Evolutionary conservation across 108 stramenopile genomes (phyloP).

Genomic region (Discostella stelligeroides): DNA sequence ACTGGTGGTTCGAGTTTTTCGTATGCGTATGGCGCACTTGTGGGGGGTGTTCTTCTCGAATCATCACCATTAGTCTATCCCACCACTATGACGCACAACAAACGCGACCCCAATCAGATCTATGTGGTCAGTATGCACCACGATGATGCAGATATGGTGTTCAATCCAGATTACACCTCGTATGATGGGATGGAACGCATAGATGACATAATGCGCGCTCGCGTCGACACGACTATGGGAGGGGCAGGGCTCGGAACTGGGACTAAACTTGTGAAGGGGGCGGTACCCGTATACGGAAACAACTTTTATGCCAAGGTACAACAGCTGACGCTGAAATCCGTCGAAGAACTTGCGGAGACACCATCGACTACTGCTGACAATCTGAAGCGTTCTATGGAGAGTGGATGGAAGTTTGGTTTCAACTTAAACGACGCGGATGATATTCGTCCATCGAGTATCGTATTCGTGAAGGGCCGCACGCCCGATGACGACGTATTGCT

Average conservation of each 20-base stretch:
- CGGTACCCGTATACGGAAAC: constrained; percentile 36
- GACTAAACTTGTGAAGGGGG: constrained; percentile 9
- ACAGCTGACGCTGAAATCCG: constrained; percentile 30
- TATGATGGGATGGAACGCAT: constrained; percentile 12
- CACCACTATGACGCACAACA: constrained; percentile 36
- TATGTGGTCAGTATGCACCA: constrained; percentile 49
- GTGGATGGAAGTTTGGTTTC: constrained; percentile 53
- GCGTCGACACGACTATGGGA: constrained; percentile 47
- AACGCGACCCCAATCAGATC: constrained; percentile 41
- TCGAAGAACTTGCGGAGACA: constrained; percentile 31
- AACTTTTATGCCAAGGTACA: constrained; percentile 49
- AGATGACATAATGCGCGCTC: constrained; percentile 25
- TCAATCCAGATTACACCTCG: constrained; percentile 41
- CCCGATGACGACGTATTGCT: constrained; percentile 44
- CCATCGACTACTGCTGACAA: constrained; percentile 26
- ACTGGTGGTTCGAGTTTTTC: no score
- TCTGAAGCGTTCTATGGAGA: constrained; percentile 33
- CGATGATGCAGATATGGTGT: constrained; percentile 12
- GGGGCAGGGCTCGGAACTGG: constrained; percentile 22
- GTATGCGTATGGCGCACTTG: constrained; percentile 34
- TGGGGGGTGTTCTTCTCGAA: constrained; percentile 44
- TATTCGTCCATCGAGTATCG: constrained; percentile 39
- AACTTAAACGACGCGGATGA: constrained; percentile 49
- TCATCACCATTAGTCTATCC: constrained; percentile 45
- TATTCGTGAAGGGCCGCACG: constrained; percentile 42